Percentiles rank a stretch among this genome's conserved stretches.
phyloP scores from a whole-genome alignment of 2,329 filamentous ascomycete genomes.

The Dryadomyces sulphureus region DNA sequence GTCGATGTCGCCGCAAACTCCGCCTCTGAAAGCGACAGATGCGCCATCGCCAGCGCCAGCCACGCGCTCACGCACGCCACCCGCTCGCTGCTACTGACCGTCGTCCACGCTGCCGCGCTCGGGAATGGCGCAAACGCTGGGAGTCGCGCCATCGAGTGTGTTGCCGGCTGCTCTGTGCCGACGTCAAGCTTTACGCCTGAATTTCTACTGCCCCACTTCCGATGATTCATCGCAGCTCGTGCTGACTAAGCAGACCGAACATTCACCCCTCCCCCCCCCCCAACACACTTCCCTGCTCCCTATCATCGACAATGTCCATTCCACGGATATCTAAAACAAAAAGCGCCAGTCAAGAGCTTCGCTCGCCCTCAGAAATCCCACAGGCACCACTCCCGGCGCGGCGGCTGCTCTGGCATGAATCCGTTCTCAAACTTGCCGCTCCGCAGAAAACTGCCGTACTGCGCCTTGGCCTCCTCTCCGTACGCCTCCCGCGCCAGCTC shows the following conservation, averaged over 20 bases:
- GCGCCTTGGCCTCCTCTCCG: conserved; percentile 29
- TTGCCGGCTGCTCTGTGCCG: too few species aligned
- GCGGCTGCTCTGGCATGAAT: conserved; percentile 62
- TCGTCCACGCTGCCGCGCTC: conserved; percentile 43
- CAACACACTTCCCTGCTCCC: too few species aligned
- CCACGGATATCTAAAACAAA: background rate
- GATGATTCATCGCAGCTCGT: too few species aligned
- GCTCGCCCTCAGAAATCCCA: conserved; percentile 66
- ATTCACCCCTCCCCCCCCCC: too few species aligned
- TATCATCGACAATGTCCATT: too few species aligned
- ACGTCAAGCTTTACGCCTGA: too few species aligned
- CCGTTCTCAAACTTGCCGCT: conserved; percentile 56
- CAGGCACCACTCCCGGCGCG: conserved; percentile 57
- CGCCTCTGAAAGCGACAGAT: conserved; percentile 42
- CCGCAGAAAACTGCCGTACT: conserved; percentile 50
- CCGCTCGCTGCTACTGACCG: conserved; percentile 60
- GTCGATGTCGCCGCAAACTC: conserved; percentile 36
- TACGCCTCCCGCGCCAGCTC: conserved; percentile 39
- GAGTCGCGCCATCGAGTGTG: conserved; percentile 27
- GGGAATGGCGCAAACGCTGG: conserved; percentile 71
- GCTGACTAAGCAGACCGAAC: too few species aligned
- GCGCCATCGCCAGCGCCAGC: conserved; percentile 50
- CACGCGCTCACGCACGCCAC: conserved; percentile 62
- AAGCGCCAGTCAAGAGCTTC: background rate
- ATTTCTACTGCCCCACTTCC: too few species aligned